Evolutionary conservation across 805 yeast genomes (phyloP), one percentile per base, ranked within the genome.

Genomic region (Saccharomycopsis fibuligera): DNA sequence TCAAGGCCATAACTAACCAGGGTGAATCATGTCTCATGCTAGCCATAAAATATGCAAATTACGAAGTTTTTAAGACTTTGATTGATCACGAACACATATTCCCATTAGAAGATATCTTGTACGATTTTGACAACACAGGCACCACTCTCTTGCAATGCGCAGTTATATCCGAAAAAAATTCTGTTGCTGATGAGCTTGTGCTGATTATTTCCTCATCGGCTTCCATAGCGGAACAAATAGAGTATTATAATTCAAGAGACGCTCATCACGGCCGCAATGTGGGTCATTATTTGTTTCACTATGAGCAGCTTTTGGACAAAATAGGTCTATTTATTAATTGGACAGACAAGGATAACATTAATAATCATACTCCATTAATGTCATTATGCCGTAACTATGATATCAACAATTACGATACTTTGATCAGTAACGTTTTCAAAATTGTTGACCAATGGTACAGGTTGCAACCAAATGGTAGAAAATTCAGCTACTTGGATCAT

Each of bases 321-420:
- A 61, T 88, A 9, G 95, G 95, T 0, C 60, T 60, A 1, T 73
- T 68, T 39, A 66, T 89, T 4, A 71, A 86, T 57, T 91, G 97
- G 97, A 70, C 68, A 5, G 60, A 64, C 12, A 74, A 73, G 45
- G 97, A 90, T 60, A 38, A 23, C 5, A 54, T 58, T 10, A 78
- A 75, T 51, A 78, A 81, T 0, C 86, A 85, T 56, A 86, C 97
- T 0, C 95, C 97, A 0, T 65, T 91, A 8, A 78, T 84, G 62
- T 74, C 87, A 2, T 64, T 86, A 2, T 79, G 87, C 54, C 67
- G 96, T 47, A 79, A 89, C 54, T 90, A 90, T 63, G 96, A 89
- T 61, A 89, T 85, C 55, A 66, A 76, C 0, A 63, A 78, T 30
- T 90, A 89, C 61, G 60, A 68, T 2, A 58, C 59, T 2, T 59